phyloP scores from a whole-genome alignment of 441 rosid genomes.

The Francoa sonchifolia region DNA sequence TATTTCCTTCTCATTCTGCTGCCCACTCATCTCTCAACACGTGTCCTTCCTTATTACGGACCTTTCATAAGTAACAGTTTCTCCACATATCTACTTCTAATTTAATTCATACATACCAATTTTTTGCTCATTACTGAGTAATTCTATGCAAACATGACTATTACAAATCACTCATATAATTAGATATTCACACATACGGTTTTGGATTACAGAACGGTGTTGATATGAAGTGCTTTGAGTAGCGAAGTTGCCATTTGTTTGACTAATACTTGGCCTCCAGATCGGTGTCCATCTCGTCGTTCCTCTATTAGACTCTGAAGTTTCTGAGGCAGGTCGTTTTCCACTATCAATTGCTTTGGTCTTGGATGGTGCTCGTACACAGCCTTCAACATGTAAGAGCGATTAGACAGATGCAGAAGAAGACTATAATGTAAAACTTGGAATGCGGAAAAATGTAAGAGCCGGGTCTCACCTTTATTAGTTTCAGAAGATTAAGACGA shows the following conservation, averaged over 20 bases:
- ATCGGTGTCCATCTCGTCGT: constrained; percentile 86
- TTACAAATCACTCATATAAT: too few species aligned
- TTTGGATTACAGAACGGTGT: constrained; percentile 58
- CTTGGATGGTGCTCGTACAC: constrained; percentile 97
- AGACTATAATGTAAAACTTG: not conserved
- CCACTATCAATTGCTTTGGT: constrained; percentile 93
- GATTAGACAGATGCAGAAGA: too few species aligned
- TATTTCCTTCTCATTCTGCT: too few species aligned
- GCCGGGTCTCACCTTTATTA: constrained; percentile 84
- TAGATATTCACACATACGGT: too few species aligned
- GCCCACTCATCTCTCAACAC: too few species aligned
- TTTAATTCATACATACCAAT: too few species aligned
- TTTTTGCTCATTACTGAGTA: too few species aligned
- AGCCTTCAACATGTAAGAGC: constrained; percentile 34
- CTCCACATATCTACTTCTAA: too few species aligned
- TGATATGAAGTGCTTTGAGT: constrained; percentile 65
- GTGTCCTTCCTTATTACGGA: too few species aligned
- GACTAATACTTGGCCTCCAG: constrained; percentile 91
- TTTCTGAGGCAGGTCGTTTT: constrained; percentile 81
- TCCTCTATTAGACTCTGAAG: constrained; percentile 85
- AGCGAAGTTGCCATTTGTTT: constrained; percentile 98
- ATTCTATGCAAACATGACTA: too few species aligned
- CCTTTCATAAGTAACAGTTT: too few species aligned
- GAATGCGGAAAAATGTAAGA: not conserved
- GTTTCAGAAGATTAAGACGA: constrained; percentile 83